Percentiles rank a stretch among this genome's conserved stretches.
Conservation (phyloP, 495 filamentous ascomycete genomes). For the Immersiella caudata region DNA sequence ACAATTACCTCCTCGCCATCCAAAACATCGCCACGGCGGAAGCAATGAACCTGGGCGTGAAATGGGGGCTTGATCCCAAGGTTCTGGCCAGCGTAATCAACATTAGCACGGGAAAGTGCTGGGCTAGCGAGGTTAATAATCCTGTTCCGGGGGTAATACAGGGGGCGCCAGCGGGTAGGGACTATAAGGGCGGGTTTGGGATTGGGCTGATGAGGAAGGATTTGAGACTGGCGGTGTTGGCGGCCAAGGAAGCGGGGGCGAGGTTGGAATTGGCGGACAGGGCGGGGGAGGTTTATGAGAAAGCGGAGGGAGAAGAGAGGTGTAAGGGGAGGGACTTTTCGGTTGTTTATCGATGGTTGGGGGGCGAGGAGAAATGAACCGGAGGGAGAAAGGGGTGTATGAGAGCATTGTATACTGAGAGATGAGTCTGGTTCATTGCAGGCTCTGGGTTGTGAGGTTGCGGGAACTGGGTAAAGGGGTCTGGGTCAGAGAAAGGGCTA, state of each 20-base stretch:
- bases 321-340: slow-evolving; percentile 81
- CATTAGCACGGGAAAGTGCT: slow-evolving; percentile 82
- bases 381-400: not conserved
- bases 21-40: slow-evolving; percentile 92
- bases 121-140: slow-evolving; percentile 92
- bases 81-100: slow-evolving; percentile 81
- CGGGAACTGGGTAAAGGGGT: too few relatives aligned
- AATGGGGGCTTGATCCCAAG: slow-evolving; percentile 80
- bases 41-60: slow-evolving; percentile 88
- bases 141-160: slow-evolving; percentile 84
- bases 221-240: slow-evolving; percentile 69
- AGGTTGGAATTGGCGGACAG: slow-evolving; percentile 65
- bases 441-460: too few relatives aligned
- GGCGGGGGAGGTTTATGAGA: slow-evolving; percentile 70
- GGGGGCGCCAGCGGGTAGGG: slow-evolving; percentile 68
- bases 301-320: slow-evolving; percentile 57
- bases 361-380: slow-evolving; percentile 45
- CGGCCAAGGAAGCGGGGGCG: slow-evolving; percentile 68
- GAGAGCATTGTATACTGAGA: not conserved
- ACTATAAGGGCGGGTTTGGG: slow-evolving; percentile 82
- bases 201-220: slow-evolving; percentile 86
- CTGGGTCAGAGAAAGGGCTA: too few relatives aligned
- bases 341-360: slow-evolving; percentile 78
- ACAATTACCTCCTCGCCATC: slow-evolving; percentile 90
- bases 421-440: too few relatives aligned